Base-by-base conservation (phyloP, 73 alveolate genomes). In the Effrenium voratum region DNA sequence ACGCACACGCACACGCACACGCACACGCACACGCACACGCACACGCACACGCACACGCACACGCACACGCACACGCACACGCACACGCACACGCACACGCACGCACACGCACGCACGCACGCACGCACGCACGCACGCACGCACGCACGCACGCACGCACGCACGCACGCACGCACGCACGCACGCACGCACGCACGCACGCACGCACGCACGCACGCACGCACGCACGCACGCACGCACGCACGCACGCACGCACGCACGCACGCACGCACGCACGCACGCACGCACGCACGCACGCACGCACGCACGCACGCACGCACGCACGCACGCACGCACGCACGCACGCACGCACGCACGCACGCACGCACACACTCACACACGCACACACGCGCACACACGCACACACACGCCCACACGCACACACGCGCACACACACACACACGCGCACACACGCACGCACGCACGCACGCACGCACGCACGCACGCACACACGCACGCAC, bases 1-100 rank as follows among this genome's bases (percentile, higher is more conserved):
- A 55, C 70, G 70, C 70, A 55, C 70, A 55, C 70, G 70, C 70
- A 55, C 70, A 55, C 70, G 70, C 70, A 55, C 70, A 55, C 70
- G 70, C 70, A 55, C 70, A 55, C 70, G 24, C 70, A 24, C 70
- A 24, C 70, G 24, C 70, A 55, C 70, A 24, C 70, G 70, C 70
- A 55, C 70, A 55, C 70, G 70, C 70, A 24, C 70, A 55, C 70
- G 24, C 70, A 24, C 70, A 24, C 70, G 24, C 70, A 55, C 70
- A 24, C 70, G 70, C 70, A 55, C 70, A 55, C 70, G 70, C 70
- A 24, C 70, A 55, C 70, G 24, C 70, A 24, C 70, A 24, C 70
- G 24, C 70, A 24, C 70, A 24, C 70, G 70, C 70, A 55, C 70
- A 55, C 70, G 70, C 70, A 24, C 70, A 55, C 70, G 70, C 70